Percentiles rank a stretch among this genome's conserved stretches.
phyloP scores from a whole-genome alignment of 768 basidiomycete genomes.

The Favolaschia claudopus region DNA sequence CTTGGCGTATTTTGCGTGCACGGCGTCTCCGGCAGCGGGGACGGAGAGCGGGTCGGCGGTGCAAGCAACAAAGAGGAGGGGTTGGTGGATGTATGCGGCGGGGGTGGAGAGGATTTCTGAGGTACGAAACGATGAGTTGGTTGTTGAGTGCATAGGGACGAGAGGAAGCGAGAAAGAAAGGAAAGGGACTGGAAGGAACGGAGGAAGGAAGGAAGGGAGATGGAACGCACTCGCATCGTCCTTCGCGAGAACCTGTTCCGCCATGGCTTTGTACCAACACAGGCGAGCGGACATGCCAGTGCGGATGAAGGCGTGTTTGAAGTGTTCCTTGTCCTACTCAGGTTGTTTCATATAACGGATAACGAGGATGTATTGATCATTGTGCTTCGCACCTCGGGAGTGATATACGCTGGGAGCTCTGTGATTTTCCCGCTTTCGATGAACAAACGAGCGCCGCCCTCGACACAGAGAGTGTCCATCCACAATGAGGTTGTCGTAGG shows the following conservation, averaged over 20 bases:
- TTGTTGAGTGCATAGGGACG: neutral
- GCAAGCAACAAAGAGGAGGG: slow-evolving; percentile 4
- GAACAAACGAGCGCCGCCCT: slow-evolving; percentile 44
- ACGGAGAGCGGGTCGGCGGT: neutral
- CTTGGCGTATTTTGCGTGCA: neutral
- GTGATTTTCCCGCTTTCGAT: slow-evolving; percentile 38
- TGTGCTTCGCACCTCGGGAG: slow-evolving; percentile 34
- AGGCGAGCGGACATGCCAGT: slow-evolving; percentile 40
- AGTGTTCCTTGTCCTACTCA: slow-evolving; percentile 33
- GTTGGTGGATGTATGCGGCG: neutral
- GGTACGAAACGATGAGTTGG: neutral
- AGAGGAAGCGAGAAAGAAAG: too few species aligned
- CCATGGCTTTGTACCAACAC: slow-evolving; percentile 43
- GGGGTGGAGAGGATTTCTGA: neutral
- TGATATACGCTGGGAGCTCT: slow-evolving; percentile 37
- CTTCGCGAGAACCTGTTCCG: slow-evolving; percentile 34
- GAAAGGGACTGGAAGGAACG: neutral
- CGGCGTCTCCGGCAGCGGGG: neutral
- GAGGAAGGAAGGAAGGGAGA: neutral
- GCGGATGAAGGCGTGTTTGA: slow-evolving; percentile 30
- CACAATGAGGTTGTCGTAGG: slow-evolving; percentile 43
- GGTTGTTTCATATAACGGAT: neutral
- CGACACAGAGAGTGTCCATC: slow-evolving; percentile 43
- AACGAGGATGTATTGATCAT: neutral
- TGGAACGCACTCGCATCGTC: slow-evolving; percentile 41